Conservation (phyloP, 306 rosid species). For the Dryas octopetala region DNA sequence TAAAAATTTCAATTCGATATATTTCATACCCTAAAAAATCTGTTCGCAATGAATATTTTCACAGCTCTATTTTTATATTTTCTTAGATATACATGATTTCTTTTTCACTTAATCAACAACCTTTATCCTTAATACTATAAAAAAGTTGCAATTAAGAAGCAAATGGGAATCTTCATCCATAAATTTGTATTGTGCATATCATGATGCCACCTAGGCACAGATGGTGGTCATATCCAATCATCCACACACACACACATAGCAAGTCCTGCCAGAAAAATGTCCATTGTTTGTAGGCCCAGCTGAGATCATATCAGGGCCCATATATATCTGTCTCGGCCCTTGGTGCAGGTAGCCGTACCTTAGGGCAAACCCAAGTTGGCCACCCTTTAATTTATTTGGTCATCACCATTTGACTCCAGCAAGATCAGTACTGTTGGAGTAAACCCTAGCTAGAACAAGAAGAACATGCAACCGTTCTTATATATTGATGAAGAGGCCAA, state of each 20-base stretch:
- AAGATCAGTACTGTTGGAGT: no score
- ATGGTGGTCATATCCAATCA: no score
- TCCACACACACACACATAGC: neutral
- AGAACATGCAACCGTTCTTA: no score
- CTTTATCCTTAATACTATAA: neutral
- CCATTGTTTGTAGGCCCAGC: slow-evolving; percentile 33
- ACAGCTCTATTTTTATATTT: no score
- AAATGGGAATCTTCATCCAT: slow-evolving; percentile 1
- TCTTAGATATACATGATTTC: neutral
- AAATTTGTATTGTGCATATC: slow-evolving; percentile 17
- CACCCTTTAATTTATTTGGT: slow-evolving; percentile 13
- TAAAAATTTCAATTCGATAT: no score
- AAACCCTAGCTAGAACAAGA: no score
- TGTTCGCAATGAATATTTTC: no score
- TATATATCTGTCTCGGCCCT: slow-evolving; percentile 9
- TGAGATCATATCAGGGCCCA: slow-evolving; percentile 31
- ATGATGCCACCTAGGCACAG: neutral
- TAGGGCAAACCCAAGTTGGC: slow-evolving; percentile 42
- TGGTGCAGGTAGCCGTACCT: slow-evolving; percentile 45
- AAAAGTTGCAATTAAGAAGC: neutral
- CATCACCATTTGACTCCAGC: slow-evolving; percentile 28
- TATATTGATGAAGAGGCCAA: no score
- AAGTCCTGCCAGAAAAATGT: slow-evolving; percentile 29
- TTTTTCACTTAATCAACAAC: no score
- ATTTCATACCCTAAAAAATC: no score